phyloP scores from a whole-genome alignment of 2,329 filamentous ascomycete genomes.

The Cytospora piceae region DNA sequence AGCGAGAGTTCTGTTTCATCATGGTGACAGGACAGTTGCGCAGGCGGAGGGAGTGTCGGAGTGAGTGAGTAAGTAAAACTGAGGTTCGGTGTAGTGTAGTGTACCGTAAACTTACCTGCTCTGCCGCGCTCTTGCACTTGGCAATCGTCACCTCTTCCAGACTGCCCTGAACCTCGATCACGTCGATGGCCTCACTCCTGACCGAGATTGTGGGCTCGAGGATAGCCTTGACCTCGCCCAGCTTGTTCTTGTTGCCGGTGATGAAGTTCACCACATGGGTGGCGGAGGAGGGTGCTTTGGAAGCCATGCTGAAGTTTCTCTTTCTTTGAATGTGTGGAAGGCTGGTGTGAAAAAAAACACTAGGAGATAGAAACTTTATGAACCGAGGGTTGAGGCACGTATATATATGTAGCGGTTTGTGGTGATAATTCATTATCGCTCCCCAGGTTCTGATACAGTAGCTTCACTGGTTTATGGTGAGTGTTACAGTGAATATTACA shows the following conservation, averaged over 20 bases:
- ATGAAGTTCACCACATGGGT: constrained; percentile 77
- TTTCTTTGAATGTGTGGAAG: neutral
- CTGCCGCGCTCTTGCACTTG: constrained; percentile 83
- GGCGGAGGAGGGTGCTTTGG: constrained; percentile 45
- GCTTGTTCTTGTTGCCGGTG: constrained; percentile 93
- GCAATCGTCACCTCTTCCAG: constrained; percentile 89
- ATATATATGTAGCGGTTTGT: neutral
- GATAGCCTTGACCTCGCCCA: constrained; percentile 86
- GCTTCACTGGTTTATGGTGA: constrained; percentile 12
- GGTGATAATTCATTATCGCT: constrained; percentile 3
- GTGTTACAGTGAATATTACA: constrained; percentile 1
- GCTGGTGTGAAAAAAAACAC: neutral
- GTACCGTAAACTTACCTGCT: constrained; percentile 57
- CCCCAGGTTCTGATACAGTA: neutral
- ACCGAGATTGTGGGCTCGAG: constrained; percentile 75
- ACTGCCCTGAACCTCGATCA: constrained; percentile 88
- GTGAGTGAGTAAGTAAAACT: constrained; percentile 10
- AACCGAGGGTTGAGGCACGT: neutral
- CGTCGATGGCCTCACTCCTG: constrained; percentile 73
- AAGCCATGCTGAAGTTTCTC: constrained; percentile 43
- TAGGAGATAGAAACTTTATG: neutral
- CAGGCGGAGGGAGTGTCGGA: neutral
- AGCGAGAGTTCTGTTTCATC: neutral
- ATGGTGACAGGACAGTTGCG: neutral
- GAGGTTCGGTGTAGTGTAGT: neutral